A percentile compares a stretch with the other conserved stretches of the same genome.
Evolutionary conservation across 2,329 filamentous ascomycete genomes (phyloP).

Genomic region (Tolypocladium amazonense): DNA sequence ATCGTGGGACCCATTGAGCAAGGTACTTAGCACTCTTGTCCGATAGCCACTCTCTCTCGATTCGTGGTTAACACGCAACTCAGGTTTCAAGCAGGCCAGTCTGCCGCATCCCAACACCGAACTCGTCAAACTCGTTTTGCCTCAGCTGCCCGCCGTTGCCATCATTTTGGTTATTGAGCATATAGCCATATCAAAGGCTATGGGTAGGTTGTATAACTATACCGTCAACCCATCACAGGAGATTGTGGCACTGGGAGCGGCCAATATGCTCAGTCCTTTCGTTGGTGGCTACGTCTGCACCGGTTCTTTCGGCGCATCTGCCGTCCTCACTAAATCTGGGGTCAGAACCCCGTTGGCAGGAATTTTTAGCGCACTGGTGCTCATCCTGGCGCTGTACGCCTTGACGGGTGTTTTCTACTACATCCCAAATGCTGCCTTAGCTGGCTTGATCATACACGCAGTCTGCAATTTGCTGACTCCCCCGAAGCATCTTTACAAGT

Average conservation of each 20-base stretch:
- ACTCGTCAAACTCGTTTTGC: conserved; percentile 46
- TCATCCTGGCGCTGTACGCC: conserved; percentile 68
- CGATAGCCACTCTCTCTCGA: no score
- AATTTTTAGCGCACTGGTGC: conserved; percentile 65
- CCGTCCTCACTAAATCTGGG: conserved; percentile 76
- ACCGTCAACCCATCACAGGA: conserved; percentile 71
- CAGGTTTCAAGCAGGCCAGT: conserved; percentile 53
- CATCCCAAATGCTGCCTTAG: conserved; percentile 61
- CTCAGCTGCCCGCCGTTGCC: conserved; percentile 58
- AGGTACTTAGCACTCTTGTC: conserved; percentile 24
- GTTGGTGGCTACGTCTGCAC: conserved; percentile 43
- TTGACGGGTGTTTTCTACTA: conserved; percentile 72
- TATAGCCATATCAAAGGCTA: conserved; percentile 76
- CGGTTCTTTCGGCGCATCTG: conserved; percentile 52
- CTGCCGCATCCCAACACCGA: conserved; percentile 44
- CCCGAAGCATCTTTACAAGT: conserved; percentile 64
- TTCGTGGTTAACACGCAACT: conserved; percentile 5
- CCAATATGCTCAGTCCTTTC: conserved; percentile 67
- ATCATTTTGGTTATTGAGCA: conserved; percentile 76
- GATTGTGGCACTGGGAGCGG: conserved; percentile 65
- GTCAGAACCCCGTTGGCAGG: conserved; percentile 71
- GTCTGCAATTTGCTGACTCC: conserved; percentile 67
- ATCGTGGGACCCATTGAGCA: conserved; percentile 57
- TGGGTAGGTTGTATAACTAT: conserved; percentile 71
- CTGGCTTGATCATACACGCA: conserved; percentile 74